These are phyloP conservation scores for Diaporthe humulicola DNA, from an alignment of 2,329 filamentous ascomycete species.

Conservation along the genomic window DNA sequence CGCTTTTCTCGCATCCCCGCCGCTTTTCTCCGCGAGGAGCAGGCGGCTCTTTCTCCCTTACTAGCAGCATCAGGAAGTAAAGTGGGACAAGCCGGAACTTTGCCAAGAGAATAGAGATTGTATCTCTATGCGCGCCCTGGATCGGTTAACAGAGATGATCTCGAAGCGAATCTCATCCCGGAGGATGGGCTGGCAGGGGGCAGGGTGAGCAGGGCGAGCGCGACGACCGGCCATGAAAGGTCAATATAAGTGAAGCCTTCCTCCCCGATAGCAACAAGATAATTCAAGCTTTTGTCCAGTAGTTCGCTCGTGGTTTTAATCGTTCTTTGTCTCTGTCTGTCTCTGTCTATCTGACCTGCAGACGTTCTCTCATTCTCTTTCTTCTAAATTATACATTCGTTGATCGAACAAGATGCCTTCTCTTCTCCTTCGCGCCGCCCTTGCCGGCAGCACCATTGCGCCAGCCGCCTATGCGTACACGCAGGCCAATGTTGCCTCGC, in stretches of 20 bases:
- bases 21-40: conserved; percentile 6
- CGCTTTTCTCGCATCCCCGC: conserved; percentile 8
- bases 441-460: conserved; percentile 13
- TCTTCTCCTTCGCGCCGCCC: conserved; percentile 29
- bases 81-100: conserved; percentile 16
- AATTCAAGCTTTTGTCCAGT: background rate
- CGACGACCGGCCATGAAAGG: background rate
- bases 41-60: conserved; percentile 18
- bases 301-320: conserved; percentile 11
- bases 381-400: conserved; percentile 7
- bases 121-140: background rate
- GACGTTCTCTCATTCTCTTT: conserved; percentile 26
- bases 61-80: conserved; percentile 26
- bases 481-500: conserved; percentile 41
- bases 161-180: conserved; percentile 23
- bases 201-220: background rate
- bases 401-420: conserved; percentile 30
- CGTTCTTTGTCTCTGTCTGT: background rate
- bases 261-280: background rate
- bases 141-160: conserved; percentile 15
- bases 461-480: conserved; percentile 45
- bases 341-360: background rate
- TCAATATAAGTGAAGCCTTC: conserved; percentile 22
- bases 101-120: conserved; percentile 27
- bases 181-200: conserved; percentile 12